Base-by-base conservation (phyloP, 2,329 filamentous ascomycete species). In the Pyrenochaeta sp. region DNA sequence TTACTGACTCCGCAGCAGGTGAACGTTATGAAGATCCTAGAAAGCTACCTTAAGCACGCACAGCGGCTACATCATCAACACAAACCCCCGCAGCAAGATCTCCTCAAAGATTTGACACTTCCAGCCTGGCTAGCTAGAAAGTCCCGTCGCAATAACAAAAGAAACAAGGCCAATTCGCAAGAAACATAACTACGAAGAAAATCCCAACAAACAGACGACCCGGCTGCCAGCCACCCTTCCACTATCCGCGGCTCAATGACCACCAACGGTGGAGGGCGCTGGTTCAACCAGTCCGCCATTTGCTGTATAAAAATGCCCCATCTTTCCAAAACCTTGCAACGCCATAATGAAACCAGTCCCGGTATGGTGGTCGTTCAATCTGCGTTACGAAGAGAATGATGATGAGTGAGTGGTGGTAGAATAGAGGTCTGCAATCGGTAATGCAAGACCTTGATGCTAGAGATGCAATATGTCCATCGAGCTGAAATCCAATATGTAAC, bases 331-430 rank as follows among this genome's bases (percentile, higher is more conserved):
- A 21, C 48, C 55, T 58, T 55, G 58, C 58, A 68, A 69, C 67
- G 67, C 67, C 68, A 44, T 58, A 49, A 53, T 57, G 53, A 51
- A 59, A 55, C 51, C 64, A 58, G 47, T 51, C 61, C 63, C 53
- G 46, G 37, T 55, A 51, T 61, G 52, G 57, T 62, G 54, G 59
- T 68, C 67, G 59, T 71, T 65, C 61, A 63, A 63, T 59, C 55
- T 68, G 65, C 67, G 65, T 71, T 65, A 68, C 55, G 52, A 56
- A 58, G 52, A 54, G 44, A 48, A 49, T n/a, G n/a, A n/a, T n/a
- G 51, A 53, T 47, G 55, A 48, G 31, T 39, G 39, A 37, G 43
- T 38, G 35, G 40, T 46, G 40, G 53, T 55, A 58, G 52, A 55
- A 51, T 20, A 24, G 32, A 19, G 34, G 56, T 49, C 41, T 51